These are phyloP conservation scores for Acanthamoeba triangularis DNA, from an alignment of 208 protist species.

Conservation along the genomic window DNA sequence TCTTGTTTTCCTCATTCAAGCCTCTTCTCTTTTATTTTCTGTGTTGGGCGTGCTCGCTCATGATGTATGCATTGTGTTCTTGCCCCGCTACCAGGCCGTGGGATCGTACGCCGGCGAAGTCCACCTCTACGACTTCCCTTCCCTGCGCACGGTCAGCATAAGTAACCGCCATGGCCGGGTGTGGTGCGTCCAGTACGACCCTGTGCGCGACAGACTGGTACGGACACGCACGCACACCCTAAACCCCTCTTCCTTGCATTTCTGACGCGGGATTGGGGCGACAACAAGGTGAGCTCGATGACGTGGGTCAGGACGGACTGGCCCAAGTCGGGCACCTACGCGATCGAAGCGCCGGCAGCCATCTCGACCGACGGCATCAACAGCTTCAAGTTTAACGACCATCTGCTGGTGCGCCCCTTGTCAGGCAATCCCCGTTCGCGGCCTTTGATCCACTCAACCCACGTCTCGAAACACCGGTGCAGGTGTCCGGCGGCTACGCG, in stretches of 20 bases:
- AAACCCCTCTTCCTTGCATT: neutral
- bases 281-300: conserved; percentile 24
- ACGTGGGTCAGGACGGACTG: conserved; percentile 8
- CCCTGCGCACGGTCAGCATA: neutral
- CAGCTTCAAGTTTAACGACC: conserved; percentile 43
- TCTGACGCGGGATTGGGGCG: neutral
- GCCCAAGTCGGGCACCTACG: neutral
- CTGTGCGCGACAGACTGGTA: conserved; percentile 12
- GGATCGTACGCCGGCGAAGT: conserved; percentile 22
- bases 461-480: neutral
- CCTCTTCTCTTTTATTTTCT: neutral
- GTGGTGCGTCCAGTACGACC: conserved; percentile 44
- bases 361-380: conserved; percentile 45
- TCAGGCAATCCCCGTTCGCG: neutral
- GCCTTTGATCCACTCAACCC: neutral
- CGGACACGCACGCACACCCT: neutral
- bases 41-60: neutral
- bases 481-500: conserved; percentile 16
- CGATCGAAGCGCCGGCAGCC: conserved; percentile 2
- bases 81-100: neutral
- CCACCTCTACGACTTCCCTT: conserved; percentile 10
- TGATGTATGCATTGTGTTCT: neutral
- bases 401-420: neutral
- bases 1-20: neutral
- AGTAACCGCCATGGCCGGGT: neutral